Evolutionary conservation across 2,329 filamentous ascomycete genomes (phyloP).

Genomic region (Sarocladium brachiariae): DNA sequence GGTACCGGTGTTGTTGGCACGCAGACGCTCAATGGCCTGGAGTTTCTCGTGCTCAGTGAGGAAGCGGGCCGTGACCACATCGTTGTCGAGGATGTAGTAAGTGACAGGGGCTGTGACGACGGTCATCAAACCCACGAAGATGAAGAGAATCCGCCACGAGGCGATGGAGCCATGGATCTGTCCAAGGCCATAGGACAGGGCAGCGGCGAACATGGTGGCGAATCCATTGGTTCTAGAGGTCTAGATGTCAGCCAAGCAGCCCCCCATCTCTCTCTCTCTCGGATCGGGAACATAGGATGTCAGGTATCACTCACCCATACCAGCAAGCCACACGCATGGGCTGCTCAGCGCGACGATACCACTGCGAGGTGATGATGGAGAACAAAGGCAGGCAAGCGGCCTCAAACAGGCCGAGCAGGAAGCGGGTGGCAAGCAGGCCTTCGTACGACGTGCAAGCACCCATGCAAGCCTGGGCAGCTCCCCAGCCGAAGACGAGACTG

Average conservation of each 20-base stretch:
- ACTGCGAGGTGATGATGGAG: conserved; percentile 39
- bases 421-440: conserved; percentile 39
- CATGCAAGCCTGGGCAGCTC: conserved; percentile 35
- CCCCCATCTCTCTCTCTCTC: background rate
- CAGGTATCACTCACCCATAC: conserved; percentile 37
- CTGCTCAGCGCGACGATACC: conserved; percentile 48
- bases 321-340: conserved; percentile 57
- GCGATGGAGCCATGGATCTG: conserved; percentile 35
- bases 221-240: conserved; percentile 41
- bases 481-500: conserved; percentile 36
- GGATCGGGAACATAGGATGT: too few species aligned
- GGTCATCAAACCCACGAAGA: conserved; percentile 56
- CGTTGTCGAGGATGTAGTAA: conserved; percentile 54
- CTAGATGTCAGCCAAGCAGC: background rate
- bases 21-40: conserved; percentile 63
- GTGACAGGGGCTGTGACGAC: conserved; percentile 49
- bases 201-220: conserved; percentile 49
- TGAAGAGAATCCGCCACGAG: conserved; percentile 46
- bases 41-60: conserved; percentile 60
- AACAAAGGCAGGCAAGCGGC: conserved; percentile 44
- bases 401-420: conserved; percentile 43
- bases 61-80: conserved; percentile 45
- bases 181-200: conserved; percentile 49
- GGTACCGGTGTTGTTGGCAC: conserved; percentile 69
- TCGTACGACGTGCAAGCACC: conserved; percentile 41